Conservation (phyloP, 371 early-diverging fungal genomes). For the Smittium culicis region DNA sequence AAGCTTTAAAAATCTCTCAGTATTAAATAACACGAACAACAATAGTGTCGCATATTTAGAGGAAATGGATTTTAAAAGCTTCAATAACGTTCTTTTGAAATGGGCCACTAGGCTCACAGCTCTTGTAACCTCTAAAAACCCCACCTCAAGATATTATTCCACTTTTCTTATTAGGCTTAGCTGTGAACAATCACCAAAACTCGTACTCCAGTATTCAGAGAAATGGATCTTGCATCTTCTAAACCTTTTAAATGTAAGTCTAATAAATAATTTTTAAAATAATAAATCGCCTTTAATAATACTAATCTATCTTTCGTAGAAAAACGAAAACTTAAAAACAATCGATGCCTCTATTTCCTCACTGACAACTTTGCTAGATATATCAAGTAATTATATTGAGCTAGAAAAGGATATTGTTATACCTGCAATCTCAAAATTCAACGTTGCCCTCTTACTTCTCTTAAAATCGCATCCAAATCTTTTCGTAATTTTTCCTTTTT, state of each 20-base stretch:
- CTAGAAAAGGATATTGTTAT: not conserved
- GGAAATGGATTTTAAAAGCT: not conserved
- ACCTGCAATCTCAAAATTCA: not conserved
- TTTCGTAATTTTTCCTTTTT: not conserved
- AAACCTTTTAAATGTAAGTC: not conserved
- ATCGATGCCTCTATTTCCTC: not conserved
- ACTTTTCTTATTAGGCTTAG: not conserved
- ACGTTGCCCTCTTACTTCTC: not conserved
- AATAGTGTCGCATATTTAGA: not conserved
- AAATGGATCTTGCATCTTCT: constrained; percentile 7
- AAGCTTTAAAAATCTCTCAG: not conserved
- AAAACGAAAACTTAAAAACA: not conserved
- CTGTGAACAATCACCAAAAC: not conserved
- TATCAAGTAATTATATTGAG: not conserved
- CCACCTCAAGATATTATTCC: not conserved
- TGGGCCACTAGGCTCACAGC: not conserved
- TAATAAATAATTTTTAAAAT: not conserved
- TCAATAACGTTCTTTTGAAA: not conserved
- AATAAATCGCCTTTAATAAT: not conserved
- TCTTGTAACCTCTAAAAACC: constrained; percentile 1
- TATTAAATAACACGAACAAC: no score
- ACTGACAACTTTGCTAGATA: not conserved
- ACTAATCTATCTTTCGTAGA: no score
- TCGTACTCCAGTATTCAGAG: not conserved
- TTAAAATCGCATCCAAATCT: not conserved